These are phyloP conservation scores for Boletus rex-veris DNA, from an alignment of 768 basidiomycete species.

Conservation along the genomic window DNA sequence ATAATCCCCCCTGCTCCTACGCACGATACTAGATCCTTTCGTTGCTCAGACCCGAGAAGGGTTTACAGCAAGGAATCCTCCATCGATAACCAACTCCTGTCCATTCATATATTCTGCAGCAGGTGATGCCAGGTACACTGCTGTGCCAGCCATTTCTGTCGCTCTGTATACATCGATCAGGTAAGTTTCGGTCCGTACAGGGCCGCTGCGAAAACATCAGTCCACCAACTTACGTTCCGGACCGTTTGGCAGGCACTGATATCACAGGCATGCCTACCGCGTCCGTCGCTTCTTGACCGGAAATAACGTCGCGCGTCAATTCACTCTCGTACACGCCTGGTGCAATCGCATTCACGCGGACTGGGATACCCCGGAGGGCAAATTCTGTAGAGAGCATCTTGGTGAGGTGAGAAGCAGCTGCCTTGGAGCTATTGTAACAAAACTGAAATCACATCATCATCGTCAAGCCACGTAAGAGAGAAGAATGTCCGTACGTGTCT, in stretches of 20 bases:
- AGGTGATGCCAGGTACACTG: constrained; percentile 67
- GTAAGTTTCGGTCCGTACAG: not conserved
- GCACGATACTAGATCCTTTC: not conserved
- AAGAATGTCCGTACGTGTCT: constrained; percentile 57
- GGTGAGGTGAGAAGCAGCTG: constrained; percentile 73
- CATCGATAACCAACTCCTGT: constrained; percentile 75
- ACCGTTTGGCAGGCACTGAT: constrained; percentile 57
- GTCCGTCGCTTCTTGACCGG: constrained; percentile 45
- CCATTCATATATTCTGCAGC: constrained; percentile 76
- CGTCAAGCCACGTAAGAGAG: not conserved
- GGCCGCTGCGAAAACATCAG: not conserved
- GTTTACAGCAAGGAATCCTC: constrained; percentile 71
- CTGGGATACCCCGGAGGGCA: constrained; percentile 60
- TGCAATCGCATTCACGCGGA: constrained; percentile 72
- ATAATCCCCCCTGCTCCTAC: not conserved
- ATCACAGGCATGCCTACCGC: constrained; percentile 55
- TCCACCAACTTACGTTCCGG: constrained; percentile 60
- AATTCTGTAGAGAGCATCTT: constrained; percentile 75
- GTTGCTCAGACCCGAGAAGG: constrained; percentile 45
- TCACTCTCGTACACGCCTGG: constrained; percentile 76
- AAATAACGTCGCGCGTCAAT: constrained; percentile 59
- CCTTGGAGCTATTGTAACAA: constrained; percentile 78
- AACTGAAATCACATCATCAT: constrained; percentile 45
- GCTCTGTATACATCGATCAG: constrained; percentile 39
- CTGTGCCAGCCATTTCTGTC: constrained; percentile 75